Conservation (phyloP, 345 rosid species). For the Eucalyptus marginata region DNA sequence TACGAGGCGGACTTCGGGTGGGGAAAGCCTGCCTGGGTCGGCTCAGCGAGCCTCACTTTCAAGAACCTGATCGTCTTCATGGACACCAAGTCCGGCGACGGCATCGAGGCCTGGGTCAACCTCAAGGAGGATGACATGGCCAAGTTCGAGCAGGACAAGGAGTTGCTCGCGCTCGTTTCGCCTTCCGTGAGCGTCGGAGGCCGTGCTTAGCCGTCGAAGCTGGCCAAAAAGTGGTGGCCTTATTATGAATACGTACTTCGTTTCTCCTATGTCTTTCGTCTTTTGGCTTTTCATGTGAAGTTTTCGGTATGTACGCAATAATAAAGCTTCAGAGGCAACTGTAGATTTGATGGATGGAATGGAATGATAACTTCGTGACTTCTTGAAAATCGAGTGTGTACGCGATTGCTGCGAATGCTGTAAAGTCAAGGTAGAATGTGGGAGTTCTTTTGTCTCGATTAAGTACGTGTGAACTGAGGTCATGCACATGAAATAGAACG, state of each 20-base stretch:
- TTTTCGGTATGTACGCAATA: neutral
- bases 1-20: constrained; percentile 9
- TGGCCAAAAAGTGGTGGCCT: neutral
- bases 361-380: neutral
- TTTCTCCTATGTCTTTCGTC: neutral
- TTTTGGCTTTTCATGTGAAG: neutral
- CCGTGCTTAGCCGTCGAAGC: neutral
- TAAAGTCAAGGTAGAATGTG: neutral
- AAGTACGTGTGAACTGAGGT: neutral
- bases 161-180: neutral
- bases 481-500: neutral
- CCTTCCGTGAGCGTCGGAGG: neutral
- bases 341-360: neutral
- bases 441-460: neutral
- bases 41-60: neutral
- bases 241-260: neutral
- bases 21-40: constrained; percentile 8
- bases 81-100: constrained; percentile 15
- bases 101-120: constrained; percentile 16
- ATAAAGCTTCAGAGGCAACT: neutral
- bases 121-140: constrained; percentile 3
- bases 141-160: constrained; percentile 2
- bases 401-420: neutral
- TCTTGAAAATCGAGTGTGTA: neutral
- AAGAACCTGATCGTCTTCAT: constrained; percentile 28